Conservation (phyloP, 2,329 filamentous ascomycete species). For the Xylariaceae sp. region DNA sequence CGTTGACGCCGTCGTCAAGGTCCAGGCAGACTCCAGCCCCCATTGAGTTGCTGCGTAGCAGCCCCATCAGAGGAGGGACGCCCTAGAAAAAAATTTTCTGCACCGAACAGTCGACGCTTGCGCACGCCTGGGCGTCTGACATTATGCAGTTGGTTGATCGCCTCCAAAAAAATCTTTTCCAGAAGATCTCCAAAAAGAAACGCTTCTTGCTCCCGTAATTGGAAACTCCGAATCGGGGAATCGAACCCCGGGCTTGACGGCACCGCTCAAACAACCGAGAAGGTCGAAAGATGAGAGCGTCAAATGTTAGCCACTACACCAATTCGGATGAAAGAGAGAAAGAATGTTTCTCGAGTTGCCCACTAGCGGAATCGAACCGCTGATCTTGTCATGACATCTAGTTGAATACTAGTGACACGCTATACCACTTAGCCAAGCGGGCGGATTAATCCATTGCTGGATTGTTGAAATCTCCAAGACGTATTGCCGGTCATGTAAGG, state of each 20-base stretch:
- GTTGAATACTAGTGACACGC: slow-evolving; percentile 14
- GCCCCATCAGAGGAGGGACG: no score
- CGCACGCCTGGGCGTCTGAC: no score
- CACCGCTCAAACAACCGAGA: neutral
- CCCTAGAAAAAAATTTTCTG: no score
- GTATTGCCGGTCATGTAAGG: neutral
- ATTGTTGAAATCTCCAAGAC: neutral
- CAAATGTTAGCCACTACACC: slow-evolving; percentile 34
- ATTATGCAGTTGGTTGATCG: no score
- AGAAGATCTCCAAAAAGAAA: neutral
- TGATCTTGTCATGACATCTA: slow-evolving; percentile 15
- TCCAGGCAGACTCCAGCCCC: no score
- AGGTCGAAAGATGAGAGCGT: slow-evolving; percentile 27
- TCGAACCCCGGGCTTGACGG: slow-evolving; percentile 28
- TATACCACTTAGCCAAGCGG: slow-evolving; percentile 18
- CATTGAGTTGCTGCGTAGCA: no score
- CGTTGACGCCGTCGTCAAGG: no score
- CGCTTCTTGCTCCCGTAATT: neutral
- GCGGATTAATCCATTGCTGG: neutral
- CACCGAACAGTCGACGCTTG: no score
- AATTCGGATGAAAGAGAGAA: slow-evolving; percentile 25
- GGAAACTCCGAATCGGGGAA: slow-evolving; percentile 27
- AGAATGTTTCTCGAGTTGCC: neutral
- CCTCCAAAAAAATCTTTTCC: neutral
- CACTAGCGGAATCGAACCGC: slow-evolving; percentile 17